Evolutionary conservation across 2,329 filamentous ascomycete genomes (phyloP).

Genomic region (Sporothrix mexicana): DNA sequence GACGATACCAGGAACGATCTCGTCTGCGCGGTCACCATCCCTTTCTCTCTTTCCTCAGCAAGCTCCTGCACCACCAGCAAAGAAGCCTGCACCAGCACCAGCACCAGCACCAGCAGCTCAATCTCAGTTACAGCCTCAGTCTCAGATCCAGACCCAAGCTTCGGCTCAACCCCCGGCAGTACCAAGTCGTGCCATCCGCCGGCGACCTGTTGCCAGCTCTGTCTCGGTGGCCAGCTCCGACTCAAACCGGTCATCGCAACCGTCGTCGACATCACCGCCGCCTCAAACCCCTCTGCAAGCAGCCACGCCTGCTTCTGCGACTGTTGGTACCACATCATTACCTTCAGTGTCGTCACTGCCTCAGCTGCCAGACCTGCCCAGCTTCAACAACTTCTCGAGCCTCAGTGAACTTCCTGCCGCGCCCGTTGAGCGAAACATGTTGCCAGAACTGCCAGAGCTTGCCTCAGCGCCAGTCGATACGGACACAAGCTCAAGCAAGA

Average conservation of each 20-base stretch:
- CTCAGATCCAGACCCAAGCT: neutral
- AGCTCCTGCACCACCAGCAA: constrained; percentile 12
- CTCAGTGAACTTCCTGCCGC: neutral
- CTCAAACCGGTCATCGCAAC: neutral
- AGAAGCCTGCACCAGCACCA: neutral
- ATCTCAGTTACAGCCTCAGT: neutral
- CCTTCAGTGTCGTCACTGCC: neutral
- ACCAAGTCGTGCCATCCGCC: constrained; percentile 27
- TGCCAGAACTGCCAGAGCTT: constrained; percentile 19
- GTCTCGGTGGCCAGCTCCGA: constrained; percentile 26
- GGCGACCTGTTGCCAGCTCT: constrained; percentile 24
- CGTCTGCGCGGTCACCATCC: constrained; percentile 13
- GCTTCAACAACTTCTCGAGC: constrained; percentile 9
- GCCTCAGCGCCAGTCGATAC: neutral
- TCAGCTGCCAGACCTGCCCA: constrained; percentile 31
- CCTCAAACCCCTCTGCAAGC: neutral
- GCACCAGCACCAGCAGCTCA: neutral
- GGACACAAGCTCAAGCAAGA: constrained; percentile 6
- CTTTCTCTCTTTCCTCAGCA: constrained; percentile 28
- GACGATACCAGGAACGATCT: constrained; percentile 30
- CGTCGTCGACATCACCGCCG: neutral
- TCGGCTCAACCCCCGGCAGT: neutral
- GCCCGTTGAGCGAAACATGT: neutral
- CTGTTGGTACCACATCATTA: no score
- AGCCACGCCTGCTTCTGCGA: neutral